Evolutionary conservation across 441 rosid species (phyloP).

Genomic region (Cnidoscolus chayamansa): DNA sequence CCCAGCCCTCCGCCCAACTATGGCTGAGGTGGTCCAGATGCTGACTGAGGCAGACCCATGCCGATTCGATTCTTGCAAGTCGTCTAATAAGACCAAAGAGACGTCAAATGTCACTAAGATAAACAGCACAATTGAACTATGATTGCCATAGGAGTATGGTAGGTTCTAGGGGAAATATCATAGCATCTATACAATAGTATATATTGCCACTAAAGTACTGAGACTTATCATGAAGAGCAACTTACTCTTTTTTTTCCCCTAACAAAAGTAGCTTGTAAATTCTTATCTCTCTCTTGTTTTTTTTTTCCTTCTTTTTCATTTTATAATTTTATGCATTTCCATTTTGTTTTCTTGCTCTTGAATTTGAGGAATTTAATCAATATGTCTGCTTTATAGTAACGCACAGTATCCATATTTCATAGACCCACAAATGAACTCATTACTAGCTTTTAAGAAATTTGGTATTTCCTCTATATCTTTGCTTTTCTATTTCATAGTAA

Average conservation of each 20-base stretch:
- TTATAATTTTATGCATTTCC: conserved; percentile 2
- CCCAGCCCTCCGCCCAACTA: conserved; percentile 75
- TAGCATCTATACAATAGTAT: conserved; percentile 27
- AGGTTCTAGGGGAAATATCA: conserved; percentile 24
- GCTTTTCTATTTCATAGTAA: conserved; percentile 21
- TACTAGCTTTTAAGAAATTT: conserved; percentile 41
- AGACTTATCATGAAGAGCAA: conserved; percentile 28
- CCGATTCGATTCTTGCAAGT: conserved; percentile 45
- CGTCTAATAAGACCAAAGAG: conserved; percentile 53
- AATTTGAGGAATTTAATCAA: conserved; percentile 28
- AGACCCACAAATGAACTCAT: conserved; percentile 43
- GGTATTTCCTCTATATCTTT: conserved; percentile 29
- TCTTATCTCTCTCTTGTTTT: conserved; percentile 9
- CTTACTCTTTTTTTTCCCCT: conserved; percentile 3
- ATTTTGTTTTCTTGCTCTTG: conserved; percentile 29
- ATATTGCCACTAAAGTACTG: conserved; percentile 14
- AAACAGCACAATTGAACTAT: conserved; percentile 40
- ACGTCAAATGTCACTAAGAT: conserved; percentile 37
- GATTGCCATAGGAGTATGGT: conserved; percentile 20
- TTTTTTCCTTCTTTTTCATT: background rate
- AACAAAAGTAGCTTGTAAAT: conserved; percentile 34
- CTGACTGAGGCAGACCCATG: conserved; percentile 67
- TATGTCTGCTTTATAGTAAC: conserved; percentile 48
- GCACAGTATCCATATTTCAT: conserved; percentile 37
- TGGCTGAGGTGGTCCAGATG: conserved; percentile 84